Conservation (phyloP, 2,329 filamentous ascomycete species). For the Escovopsis sp. region DNA sequence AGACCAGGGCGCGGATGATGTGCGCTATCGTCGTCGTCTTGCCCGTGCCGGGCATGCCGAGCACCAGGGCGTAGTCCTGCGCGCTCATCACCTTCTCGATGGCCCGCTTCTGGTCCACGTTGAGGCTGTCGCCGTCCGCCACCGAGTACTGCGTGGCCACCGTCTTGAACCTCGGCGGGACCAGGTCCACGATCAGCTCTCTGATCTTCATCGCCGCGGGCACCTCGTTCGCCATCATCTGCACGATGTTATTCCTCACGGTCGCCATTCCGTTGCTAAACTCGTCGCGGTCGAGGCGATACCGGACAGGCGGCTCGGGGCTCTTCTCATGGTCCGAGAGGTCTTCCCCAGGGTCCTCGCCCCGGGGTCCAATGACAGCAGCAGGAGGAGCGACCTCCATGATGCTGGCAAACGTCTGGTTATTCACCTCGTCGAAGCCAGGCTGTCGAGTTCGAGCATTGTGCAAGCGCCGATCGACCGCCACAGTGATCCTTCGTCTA, state of each 20-base stretch:
- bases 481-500: slow-evolving; percentile 65
- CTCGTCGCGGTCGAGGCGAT: slow-evolving; percentile 91
- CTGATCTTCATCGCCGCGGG: slow-evolving; percentile 59
- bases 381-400: slow-evolving; percentile 65
- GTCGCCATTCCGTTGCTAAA: slow-evolving; percentile 97
- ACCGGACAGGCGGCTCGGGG: slow-evolving; percentile 44
- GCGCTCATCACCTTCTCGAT: slow-evolving; percentile 94
- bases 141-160: slow-evolving; percentile 48
- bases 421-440: slow-evolving; percentile 59
- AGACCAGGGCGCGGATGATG: slow-evolving; percentile 80
- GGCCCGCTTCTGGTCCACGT: slow-evolving; percentile 71
- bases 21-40: slow-evolving; percentile 98
- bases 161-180: slow-evolving; percentile 57
- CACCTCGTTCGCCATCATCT: slow-evolving; percentile 70
- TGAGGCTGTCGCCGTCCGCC: slow-evolving; percentile 51
- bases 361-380: no score
- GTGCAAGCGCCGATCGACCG: slow-evolving; percentile 79
- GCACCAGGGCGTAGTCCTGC: slow-evolving; percentile 86
- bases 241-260: slow-evolving; percentile 83
- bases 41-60: slow-evolving; percentile 95
- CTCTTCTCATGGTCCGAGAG: slow-evolving; percentile 36
- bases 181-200: slow-evolving; percentile 64
- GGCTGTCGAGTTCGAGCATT: slow-evolving; percentile 62
- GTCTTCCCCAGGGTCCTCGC: no score
- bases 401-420: slow-evolving; percentile 80